Evolutionary conservation across 139 green algal genomes (phyloP).

Genomic region (Volvox africanus): DNA sequence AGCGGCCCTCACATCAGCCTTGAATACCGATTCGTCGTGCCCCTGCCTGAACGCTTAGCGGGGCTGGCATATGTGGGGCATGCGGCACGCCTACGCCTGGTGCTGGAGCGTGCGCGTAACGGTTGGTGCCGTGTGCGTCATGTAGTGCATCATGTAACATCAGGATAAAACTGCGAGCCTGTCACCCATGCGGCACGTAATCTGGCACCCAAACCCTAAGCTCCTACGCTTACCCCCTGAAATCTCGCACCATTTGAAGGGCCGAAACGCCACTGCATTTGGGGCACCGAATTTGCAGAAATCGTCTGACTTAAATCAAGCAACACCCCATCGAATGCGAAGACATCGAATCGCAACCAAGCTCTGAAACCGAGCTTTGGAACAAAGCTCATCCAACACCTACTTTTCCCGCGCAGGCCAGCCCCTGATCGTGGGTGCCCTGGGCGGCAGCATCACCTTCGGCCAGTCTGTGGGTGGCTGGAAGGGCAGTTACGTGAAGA

Average conservation of each 20-base stretch:
- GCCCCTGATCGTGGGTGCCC: background rate
- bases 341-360: too few relatives aligned
- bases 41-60: background rate
- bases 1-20: background rate
- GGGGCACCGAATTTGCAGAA: too few relatives aligned
- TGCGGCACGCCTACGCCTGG: slow-evolving; percentile 9
- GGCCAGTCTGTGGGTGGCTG: slow-evolving; percentile 14
- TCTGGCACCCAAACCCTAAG: too few relatives aligned
- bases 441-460: slow-evolving; percentile 39
- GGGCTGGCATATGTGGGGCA: slow-evolving; percentile 16
- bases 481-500: background rate
- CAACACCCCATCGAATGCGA: too few relatives aligned
- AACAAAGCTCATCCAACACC: slow-evolving; percentile 2
- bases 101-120: slow-evolving; percentile 17
- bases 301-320: too few relatives aligned
- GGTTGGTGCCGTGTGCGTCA: background rate
- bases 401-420: slow-evolving; percentile 2
- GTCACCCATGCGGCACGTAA: too few relatives aligned
- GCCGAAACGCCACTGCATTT: too few relatives aligned
- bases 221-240: too few relatives aligned
- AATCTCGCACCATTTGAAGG: too few relatives aligned
- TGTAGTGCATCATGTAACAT: too few relatives aligned
- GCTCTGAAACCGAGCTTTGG: too few relatives aligned
- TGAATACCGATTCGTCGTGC: background rate
- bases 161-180: too few relatives aligned